Conservation (phyloP, 371 early-diverging fungal genomes). For the Zychaea mexicana region DNA sequence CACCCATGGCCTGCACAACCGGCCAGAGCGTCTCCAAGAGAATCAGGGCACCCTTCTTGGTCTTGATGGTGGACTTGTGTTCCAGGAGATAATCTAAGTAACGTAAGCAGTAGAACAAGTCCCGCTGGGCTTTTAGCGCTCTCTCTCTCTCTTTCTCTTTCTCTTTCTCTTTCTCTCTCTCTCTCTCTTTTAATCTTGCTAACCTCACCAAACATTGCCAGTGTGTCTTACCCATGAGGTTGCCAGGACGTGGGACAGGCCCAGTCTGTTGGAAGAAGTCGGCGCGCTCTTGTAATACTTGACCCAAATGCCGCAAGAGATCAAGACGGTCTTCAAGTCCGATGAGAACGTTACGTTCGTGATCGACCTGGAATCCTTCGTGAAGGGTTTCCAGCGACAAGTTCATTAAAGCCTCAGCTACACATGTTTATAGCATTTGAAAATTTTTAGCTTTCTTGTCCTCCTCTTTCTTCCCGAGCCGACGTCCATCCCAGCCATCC, state of each 20-base stretch:
- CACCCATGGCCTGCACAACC: constrained; percentile 64
- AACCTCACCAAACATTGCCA: constrained; percentile 2
- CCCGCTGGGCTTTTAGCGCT: neutral
- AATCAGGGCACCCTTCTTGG: constrained; percentile 54
- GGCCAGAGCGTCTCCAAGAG: constrained; percentile 78
- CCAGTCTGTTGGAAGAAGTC: constrained; percentile 47
- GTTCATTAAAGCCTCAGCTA: constrained; percentile 54
- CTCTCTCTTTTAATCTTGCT: neutral
- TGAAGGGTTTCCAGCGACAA: constrained; percentile 60
- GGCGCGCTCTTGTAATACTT: constrained; percentile 31
- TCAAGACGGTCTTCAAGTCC: constrained; percentile 79
- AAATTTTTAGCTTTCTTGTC: neutral
- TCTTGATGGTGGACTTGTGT: constrained; percentile 44
- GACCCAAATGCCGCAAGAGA: constrained; percentile 75
- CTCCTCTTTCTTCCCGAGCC: constrained; percentile 76
- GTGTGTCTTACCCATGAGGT: constrained; percentile 69
- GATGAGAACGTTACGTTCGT: constrained; percentile 68
- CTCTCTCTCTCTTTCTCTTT: too few species aligned
- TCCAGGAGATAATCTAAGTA: constrained; percentile 40
- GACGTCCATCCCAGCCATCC: constrained; percentile 6
- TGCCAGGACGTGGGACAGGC: constrained; percentile 76
- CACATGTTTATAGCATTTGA: neutral
- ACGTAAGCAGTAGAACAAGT: too few species aligned
- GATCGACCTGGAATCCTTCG: constrained; percentile 76
- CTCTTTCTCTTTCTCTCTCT: too few species aligned